Conservation (phyloP, 2,329 filamentous ascomycete species). For the Pezicula radicicola region DNA sequence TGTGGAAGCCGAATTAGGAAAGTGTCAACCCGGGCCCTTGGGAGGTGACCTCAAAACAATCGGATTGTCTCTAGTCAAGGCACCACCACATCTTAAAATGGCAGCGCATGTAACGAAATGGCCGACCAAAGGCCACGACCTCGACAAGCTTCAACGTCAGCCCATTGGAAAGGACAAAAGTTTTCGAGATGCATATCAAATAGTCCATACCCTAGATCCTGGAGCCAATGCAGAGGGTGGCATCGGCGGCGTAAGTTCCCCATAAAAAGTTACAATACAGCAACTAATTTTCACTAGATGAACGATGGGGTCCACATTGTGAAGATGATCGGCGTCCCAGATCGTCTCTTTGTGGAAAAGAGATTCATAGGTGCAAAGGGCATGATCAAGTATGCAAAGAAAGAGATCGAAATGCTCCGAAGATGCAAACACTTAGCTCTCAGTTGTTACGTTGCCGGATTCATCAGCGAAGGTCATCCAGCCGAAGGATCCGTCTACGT, state of each 20-base stretch:
- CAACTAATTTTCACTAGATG: conserved; percentile 6
- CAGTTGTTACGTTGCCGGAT: conserved; percentile 16
- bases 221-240: conserved; percentile 19
- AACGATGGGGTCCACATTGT: conserved; percentile 25
- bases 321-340: conserved; percentile 8
- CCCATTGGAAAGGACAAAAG: conserved; percentile 6
- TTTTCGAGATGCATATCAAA: conserved; percentile 11
- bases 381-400: background rate
- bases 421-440: conserved; percentile 17
- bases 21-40: no score
- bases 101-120: background rate
- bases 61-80: background rate
- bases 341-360: conserved; percentile 14
- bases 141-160: background rate
- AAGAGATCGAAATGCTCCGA: conserved; percentile 20
- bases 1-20: background rate
- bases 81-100: background rate
- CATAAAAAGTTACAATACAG: background rate
- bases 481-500: conserved; percentile 20
- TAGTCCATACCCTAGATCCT: conserved; percentile 15
- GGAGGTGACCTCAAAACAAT: no score
- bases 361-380: conserved; percentile 9
- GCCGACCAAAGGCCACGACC: background rate
- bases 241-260: conserved; percentile 11
- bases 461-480: conserved; percentile 7